Evolutionary conservation across 148 eudicot species (phyloP).

Genomic region (Linanthus parryae): DNA sequence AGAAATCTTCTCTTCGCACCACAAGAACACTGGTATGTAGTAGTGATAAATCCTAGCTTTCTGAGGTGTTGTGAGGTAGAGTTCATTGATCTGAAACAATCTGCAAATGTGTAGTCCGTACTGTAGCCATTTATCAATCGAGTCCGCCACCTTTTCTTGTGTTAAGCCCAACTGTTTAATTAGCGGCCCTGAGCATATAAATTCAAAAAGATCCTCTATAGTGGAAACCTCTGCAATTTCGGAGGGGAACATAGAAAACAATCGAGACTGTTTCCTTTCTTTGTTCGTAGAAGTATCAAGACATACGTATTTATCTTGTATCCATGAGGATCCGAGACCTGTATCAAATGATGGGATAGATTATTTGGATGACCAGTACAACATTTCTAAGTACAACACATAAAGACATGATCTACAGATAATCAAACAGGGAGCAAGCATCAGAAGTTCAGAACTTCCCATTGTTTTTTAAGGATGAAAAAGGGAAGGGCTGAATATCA

Average conservation of each 20-base stretch:
- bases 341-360: too few relatives aligned
- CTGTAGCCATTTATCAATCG: constrained; percentile 78
- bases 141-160: constrained; percentile 57
- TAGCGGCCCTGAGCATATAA: constrained; percentile 89
- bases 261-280: constrained; percentile 36
- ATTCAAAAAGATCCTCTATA: constrained; percentile 65
- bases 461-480: too few relatives aligned
- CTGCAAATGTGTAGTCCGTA: constrained; percentile 66
- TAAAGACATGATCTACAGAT: too few relatives aligned
- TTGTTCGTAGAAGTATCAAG: constrained; percentile 18
- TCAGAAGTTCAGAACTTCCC: too few relatives aligned
- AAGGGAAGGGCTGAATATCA: too few relatives aligned
- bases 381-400: too few relatives aligned
- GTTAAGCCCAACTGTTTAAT: constrained; percentile 61
- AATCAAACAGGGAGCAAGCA: too few relatives aligned
- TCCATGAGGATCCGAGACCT: constrained; percentile 58
- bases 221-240: constrained; percentile 56
- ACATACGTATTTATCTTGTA: constrained; percentile 34
- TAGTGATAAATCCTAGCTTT: constrained; percentile 87
- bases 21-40: constrained; percentile 85
- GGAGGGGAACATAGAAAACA: constrained; percentile 38
- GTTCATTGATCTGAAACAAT: constrained; percentile 73
- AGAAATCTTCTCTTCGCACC: constrained; percentile 87
- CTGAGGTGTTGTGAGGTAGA: constrained; percentile 63
- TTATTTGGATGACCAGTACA: too few relatives aligned